phyloP scores from a whole-genome alignment of 2,329 filamentous ascomycete genomes.

The Graphiopsis chlorocephala region DNA sequence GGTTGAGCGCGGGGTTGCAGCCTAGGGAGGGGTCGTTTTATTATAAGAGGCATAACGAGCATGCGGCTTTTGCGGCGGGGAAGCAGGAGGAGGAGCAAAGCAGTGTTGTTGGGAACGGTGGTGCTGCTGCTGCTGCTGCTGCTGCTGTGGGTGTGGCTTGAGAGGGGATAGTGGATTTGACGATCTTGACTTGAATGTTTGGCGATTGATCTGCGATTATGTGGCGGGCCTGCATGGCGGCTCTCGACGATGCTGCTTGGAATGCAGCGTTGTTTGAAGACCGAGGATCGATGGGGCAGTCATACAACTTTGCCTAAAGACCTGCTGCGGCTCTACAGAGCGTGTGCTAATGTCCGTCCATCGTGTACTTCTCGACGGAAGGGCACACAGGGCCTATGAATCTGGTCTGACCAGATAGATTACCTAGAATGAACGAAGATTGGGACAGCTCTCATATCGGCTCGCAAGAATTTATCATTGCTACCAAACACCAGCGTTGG shows the following conservation, averaged over 20 bases:
- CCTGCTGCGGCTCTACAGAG: background rate
- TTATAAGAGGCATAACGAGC: conserved; percentile 84
- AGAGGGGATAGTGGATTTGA: background rate
- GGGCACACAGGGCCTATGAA: background rate
- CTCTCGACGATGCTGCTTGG: background rate
- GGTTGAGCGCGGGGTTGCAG: conserved; percentile 68
- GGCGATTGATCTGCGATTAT: background rate
- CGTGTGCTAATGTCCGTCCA: background rate
- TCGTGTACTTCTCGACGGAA: background rate
- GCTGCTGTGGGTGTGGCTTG: background rate
- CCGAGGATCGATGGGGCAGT: background rate
- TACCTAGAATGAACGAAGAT: background rate
- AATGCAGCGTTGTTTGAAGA: background rate
- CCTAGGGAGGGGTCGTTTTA: conserved; percentile 65
- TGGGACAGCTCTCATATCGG: no score
- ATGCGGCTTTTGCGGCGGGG: conserved; percentile 60
- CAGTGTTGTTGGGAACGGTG: background rate
- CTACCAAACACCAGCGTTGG: background rate
- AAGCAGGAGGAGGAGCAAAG: background rate
- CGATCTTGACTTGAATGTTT: background rate
- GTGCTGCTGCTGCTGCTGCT: background rate
- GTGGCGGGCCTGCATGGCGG: background rate
- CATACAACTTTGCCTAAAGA: background rate
- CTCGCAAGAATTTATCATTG: no score
- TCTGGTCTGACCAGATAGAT: background rate